Evolutionary conservation across 2,329 filamentous ascomycete species (phyloP).

Genomic region (Eutypa lata): DNA sequence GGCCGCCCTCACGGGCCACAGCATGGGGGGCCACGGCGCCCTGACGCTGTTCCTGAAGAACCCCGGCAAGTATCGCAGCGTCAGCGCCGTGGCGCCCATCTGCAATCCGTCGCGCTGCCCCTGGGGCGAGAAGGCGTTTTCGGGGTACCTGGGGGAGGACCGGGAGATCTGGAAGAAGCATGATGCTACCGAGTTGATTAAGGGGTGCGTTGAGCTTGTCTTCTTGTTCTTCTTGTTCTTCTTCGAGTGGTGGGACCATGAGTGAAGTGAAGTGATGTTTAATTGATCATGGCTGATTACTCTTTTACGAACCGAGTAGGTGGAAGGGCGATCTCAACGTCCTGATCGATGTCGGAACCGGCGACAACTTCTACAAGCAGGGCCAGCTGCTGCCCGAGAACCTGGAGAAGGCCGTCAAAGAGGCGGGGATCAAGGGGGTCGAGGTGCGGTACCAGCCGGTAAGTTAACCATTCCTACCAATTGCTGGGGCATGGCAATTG

Average conservation of each 20-base stretch:
- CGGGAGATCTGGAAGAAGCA: slow-evolving; percentile 79
- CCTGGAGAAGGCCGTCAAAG: slow-evolving; percentile 74
- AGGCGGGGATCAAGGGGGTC: slow-evolving; percentile 69
- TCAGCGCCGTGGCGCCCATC: slow-evolving; percentile 89
- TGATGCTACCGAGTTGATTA: slow-evolving; percentile 89
- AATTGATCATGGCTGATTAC: too few relatives aligned
- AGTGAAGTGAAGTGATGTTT: too few relatives aligned
- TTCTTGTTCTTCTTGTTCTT: too few relatives aligned
- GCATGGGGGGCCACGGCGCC: slow-evolving; percentile 96
- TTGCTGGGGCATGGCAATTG: not conserved
- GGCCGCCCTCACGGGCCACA: slow-evolving; percentile 88
- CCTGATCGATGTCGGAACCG: slow-evolving; percentile 89
- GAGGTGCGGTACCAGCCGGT: slow-evolving; percentile 79
- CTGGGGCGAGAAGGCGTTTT: slow-evolving; percentile 95
- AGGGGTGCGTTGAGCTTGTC: slow-evolving; percentile 39
- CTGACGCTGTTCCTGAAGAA: slow-evolving; percentile 90
- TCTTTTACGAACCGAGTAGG: too few relatives aligned
- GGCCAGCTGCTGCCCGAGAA: slow-evolving; percentile 93
- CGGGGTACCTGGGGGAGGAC: slow-evolving; percentile 80
- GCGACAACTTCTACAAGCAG: slow-evolving; percentile 95
- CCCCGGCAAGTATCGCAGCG: slow-evolving; percentile 83
- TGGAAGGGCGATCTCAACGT: slow-evolving; percentile 64
- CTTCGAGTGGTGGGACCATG: too few relatives aligned
- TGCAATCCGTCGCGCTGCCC: slow-evolving; percentile 80
- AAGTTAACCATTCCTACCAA: too few relatives aligned